phyloP scores from a whole-genome alignment of 352 stramenopile genomes.

The Saprolegnia parasitica region DNA sequence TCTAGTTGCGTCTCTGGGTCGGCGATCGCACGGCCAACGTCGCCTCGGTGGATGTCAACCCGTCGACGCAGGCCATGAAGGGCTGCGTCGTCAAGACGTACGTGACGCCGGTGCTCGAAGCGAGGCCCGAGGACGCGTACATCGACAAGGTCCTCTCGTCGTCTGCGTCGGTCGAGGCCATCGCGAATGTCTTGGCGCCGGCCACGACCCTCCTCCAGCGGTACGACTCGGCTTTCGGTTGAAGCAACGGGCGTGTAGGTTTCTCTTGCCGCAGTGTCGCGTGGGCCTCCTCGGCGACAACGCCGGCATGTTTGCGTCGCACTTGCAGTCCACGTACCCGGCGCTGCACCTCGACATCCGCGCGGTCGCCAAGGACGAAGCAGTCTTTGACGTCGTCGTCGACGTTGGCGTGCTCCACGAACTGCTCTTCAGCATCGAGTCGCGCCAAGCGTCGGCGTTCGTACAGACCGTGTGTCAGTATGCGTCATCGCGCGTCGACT shows the following conservation, averaged over 20 bases:
- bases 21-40: neutral
- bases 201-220: neutral
- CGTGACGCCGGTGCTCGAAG: neutral
- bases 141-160: neutral
- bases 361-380: neutral
- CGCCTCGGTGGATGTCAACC: neutral
- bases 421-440: conserved; percentile 15
- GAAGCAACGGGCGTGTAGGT: neutral
- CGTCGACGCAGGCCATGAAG: conserved; percentile 13
- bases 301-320: neutral
- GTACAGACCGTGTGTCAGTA: neutral
- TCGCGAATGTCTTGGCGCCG: neutral
- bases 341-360: neutral
- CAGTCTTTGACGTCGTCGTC: conserved; percentile 1
- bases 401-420: conserved; percentile 14
- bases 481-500: neutral
- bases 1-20: conserved; percentile 12
- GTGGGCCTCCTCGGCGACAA: conserved; percentile 7
- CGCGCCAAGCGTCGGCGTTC: conserved; percentile 8
- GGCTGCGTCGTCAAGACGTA: conserved; percentile 24
- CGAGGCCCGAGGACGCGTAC: neutral
- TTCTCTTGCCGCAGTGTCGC: neutral
- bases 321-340: neutral
- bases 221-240: neutral
- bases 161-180: neutral